Base-by-base conservation (phyloP, 1,139 yeast genomes). In the Debaryomycetaceae sp. region DNA sequence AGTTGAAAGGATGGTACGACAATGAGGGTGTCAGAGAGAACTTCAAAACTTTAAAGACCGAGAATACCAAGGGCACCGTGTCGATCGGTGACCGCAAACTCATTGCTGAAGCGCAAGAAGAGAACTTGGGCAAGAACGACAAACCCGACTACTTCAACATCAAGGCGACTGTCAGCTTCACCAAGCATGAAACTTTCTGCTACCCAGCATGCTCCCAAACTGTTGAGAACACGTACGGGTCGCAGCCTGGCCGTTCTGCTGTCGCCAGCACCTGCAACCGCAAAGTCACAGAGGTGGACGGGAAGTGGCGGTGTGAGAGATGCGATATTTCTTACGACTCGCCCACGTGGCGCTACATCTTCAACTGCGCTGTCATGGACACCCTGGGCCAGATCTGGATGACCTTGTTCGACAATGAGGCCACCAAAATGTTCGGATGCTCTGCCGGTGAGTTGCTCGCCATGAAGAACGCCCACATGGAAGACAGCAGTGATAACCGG, bases 1-100 rank as follows among this genome's bases (percentile, higher is more conserved):
- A 73, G 31, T 68, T 92, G 41, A 83, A 85, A 53, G 97, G 98
- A 4, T 92, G 99, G 99, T 92, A 76, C 47, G 95, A 85, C 46
- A 71, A 77, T 29, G 75, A 73, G 41, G 96, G 95, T 28, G 64
- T 65, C 25, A 58, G 62, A 34, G 76, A 73, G 37, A 58, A 53
- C 25, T 85, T 80, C 59, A 72, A 73, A 42, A 59, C 75, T n/a
- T 55, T 81, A 50, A 76, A 73, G 45, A 38, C 43, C 3, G 71
- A 66, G 33, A 30, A 51, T 4, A 27, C 45, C 6, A 6, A 16
- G 5, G 35, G 47, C 5, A 28, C 51, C 11, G 68, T 61, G 34
- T 41, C 43, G 48, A 47, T 64, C 14, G 52, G 54, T 28, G 61
- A 70, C 29, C 73, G 93, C 44, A 77, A 76, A 44, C 62, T 82